phyloP scores from a whole-genome alignment of 305 asterid genomes.

The Rubia balearica region DNA sequence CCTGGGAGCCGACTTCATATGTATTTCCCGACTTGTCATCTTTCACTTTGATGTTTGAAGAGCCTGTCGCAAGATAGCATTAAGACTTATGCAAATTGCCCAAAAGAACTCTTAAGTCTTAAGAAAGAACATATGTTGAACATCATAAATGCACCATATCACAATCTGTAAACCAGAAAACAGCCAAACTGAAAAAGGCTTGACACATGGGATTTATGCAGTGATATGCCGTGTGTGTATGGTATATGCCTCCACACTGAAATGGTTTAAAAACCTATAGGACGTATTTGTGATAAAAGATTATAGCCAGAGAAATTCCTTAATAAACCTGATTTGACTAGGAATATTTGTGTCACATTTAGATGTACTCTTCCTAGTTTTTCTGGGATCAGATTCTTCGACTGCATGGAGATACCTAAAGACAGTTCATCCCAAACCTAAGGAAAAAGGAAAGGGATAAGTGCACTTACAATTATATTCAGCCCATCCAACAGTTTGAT shows the following conservation, averaged over 20 bases:
- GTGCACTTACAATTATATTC: conserved; percentile 35
- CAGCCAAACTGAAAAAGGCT: neutral
- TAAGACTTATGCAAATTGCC: conserved; percentile 1
- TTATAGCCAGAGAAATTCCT: neutral
- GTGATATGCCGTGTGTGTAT: too few relatives aligned
- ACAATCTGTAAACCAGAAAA: neutral
- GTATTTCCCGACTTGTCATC: conserved; percentile 26
- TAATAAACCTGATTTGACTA: neutral
- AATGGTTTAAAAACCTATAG: neutral
- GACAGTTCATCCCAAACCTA: conserved; percentile 5
- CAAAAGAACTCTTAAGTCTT: neutral
- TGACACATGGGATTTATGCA: neutral
- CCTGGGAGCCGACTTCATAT: conserved; percentile 26
- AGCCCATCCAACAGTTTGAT: conserved; percentile 38
- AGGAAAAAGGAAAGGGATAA: neutral
- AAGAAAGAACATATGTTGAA: neutral
- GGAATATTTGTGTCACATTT: neutral
- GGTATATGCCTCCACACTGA: neutral
- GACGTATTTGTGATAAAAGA: neutral
- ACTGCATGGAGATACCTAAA: neutral
- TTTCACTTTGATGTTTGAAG: conserved; percentile 35
- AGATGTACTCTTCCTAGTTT: neutral
- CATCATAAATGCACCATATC: neutral
- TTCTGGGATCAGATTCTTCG: too few relatives aligned
- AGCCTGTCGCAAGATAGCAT: conserved; percentile 23